These are phyloP conservation scores for Diaporthe velutina DNA, from an alignment of 2,329 filamentous ascomycete species.

Conservation along the genomic window DNA sequence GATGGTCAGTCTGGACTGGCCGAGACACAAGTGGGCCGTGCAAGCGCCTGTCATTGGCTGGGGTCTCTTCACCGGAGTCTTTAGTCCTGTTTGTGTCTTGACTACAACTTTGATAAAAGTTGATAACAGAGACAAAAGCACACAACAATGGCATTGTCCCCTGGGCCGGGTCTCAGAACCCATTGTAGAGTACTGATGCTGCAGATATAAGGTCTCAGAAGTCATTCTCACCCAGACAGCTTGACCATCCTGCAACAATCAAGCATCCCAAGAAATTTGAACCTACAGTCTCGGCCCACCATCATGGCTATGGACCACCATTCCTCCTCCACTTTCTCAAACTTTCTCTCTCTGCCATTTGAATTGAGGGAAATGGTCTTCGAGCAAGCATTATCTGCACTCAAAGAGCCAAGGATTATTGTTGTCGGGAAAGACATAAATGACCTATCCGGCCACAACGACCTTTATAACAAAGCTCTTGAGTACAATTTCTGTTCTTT, in stretches of 20 bases:
- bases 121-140: neutral
- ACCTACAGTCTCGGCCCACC: neutral
- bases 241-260: neutral
- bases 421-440: neutral
- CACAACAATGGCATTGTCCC: conserved; percentile 3
- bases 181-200: neutral
- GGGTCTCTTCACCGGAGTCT: neutral
- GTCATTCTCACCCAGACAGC: neutral
- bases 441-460: neutral
- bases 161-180: neutral
- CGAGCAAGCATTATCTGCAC: neutral
- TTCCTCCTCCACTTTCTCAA: neutral
- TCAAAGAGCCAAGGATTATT: neutral
- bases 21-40: conserved; percentile 18
- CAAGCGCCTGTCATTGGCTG: neutral
- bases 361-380: neutral
- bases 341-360: neutral
- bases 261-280: neutral
- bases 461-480: neutral
- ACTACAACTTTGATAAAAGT: neutral
- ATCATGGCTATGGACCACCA: neutral
- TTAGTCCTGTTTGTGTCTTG: neutral
- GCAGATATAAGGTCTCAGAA: neutral
- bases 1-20: neutral
- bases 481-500: neutral